Base-by-base conservation (phyloP, 2,329 filamentous ascomycete genomes). In the Monosporascus cannonballus region DNA sequence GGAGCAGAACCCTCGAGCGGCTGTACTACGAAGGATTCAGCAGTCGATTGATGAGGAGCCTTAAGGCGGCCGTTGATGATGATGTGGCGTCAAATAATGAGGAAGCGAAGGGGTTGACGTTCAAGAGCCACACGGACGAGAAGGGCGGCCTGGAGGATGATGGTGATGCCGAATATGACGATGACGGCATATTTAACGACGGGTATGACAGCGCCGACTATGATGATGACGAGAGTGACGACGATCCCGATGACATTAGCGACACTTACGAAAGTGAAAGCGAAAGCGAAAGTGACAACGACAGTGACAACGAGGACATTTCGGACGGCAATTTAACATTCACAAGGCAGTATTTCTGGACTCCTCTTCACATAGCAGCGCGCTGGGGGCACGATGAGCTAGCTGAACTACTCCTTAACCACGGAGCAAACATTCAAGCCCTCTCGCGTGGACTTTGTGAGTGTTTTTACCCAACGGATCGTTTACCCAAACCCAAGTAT, bases 361-460 rank as follows among this genome's bases (percentile, higher is more conserved):
- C 55, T 17, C 55, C 58, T n/a, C 51, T 64, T 1, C 60, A 64
- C 25, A 52, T 60, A 14, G 60, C 61, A 6, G 59, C 52, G 2
- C 38, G 51, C 15, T 38, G 44, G 49, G 60, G 62, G 7, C 47
- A 61, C n/a, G 51, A 61, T 17, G 30, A 60, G 4, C 53, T 62
- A 1, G 46, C 62, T n/a, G 41, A 51, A 3, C 46, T 63, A 18
- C 49, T 64, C 11, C 34, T 64, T 7, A 46, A 51, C 36, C n/a
- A 61, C 18, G 60, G 58, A 3, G 60, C 60, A 2, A 45, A 62
- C 8, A 52, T 62, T 30, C 41, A 63, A 41, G 39, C 54, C 45
- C n/a, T 51, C 4, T 62, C 58, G 2, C 49, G 45, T 27, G 47
- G 55, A 6, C 58, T 57, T 41, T 64, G 62, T 45, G 2, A 27